Base-by-base conservation (phyloP, 805 yeast genomes). In the Lipomyces kockii region DNA sequence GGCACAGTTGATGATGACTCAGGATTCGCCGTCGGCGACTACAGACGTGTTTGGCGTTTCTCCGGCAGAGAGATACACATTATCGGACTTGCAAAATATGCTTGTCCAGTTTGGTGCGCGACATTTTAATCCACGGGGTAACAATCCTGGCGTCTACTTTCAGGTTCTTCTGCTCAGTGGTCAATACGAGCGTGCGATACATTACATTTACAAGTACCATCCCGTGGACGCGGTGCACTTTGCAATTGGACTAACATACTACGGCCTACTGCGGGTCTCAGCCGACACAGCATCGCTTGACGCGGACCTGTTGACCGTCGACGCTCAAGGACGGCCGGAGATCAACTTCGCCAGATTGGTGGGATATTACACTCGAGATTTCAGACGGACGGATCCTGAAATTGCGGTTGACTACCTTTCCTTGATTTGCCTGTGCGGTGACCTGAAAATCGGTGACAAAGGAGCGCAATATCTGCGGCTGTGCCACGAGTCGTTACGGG, bases 191-290 rank as follows among this genome's bases (percentile, higher is more conserved):
- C 82, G 84, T 64, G 97, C 97, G 0, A 86, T 91, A 29, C 86
- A 87, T 69, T 86, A 88, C 74, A 78, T 88, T 39, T 84, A 85
- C 73, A 79, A 83, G 43, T 80, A 85, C 55, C 89, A 86, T 76
- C 97, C 91, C 76, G 86, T 91, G 63, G 97, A 92, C 74, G 89
- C 97, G 11, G 95, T 92, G 17, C 98, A 95, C 78, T 83, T 92
- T 70, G 92, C 97, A 0, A 90, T 95, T 71, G 91, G 90, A 0
- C 82, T 95, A 61, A 86, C 88, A 7, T 88, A 90, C 76, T 86
- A 88, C 75, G 91, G 94, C 0, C 80, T 92, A 65, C 76, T 92
- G 66, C 85, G 85, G 64, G 85, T 85, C 2, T 78, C 85, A 0
- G 74, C 70, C 27, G 81, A 75, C 55, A 60, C 67, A 59, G 72